Evolutionary conservation across 345 rosid genomes (phyloP), one percentile per base, ranked within the genome.

Genomic region (Boechera retrofracta): DNA sequence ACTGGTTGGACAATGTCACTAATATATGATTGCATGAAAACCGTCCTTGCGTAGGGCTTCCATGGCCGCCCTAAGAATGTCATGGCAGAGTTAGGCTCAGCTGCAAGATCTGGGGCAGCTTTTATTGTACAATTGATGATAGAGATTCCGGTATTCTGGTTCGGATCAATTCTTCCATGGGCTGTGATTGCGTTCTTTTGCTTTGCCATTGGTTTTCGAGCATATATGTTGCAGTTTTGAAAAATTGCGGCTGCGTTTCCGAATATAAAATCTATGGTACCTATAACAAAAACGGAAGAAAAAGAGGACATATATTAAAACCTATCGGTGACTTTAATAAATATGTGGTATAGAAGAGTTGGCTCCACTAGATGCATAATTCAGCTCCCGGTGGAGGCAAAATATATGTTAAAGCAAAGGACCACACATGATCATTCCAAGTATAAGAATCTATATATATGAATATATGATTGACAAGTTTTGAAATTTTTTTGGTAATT

Each of bases 161-260:
- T 81, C 2, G 87, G 88, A 51, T 89, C 89, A 0, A 79, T 75
- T 13, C 89, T 78, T 28, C 94, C 91, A 32, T 87, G 94, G 0
- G 91, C 91, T 1, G 91, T 87, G 55, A 89, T 71, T 2, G 89
- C 87, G 51, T 89, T 89, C 75, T 86, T 86, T 54, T 87, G 94
- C 16, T 82, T 60, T 0, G 69, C 74, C 84, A 88, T 21, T 11
- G 93, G 90, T 56, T 85, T 85, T 38, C 90, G 67, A n/a, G 83
- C 75, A 26, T 87, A 85, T 16, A 86, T 18, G 24, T 83, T 83
- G 67, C 87, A 86, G 64, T 64, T 70, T 39, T 86, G 87, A 52
- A 86, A 80, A 3, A 86, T 74, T 3, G 84, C 84, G 10, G 87
- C 87, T 0, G 89, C 85, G 7, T 86, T 83, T 36, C 89, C 89